Evolutionary conservation across 2,329 filamentous ascomycete species (phyloP).

Genomic region (Colletotrichum orchidophilum): DNA sequence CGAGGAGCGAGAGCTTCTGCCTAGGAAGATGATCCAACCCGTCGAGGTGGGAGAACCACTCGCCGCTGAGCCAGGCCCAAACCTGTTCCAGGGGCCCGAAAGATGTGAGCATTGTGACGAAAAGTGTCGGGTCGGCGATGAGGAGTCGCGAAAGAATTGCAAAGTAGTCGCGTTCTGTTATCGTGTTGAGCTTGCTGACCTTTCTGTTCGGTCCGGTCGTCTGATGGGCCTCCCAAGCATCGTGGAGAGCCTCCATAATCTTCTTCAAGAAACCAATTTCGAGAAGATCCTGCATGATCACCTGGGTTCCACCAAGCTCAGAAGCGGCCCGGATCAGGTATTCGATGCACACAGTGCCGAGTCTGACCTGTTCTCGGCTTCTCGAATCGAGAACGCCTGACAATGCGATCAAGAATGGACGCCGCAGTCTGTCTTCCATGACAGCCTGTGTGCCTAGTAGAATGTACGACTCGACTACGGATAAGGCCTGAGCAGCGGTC

Average conservation of each 20-base stretch:
- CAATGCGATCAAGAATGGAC: conserved; percentile 58
- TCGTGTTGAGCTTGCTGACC: conserved; percentile 73
- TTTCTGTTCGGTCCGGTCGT: conserved; percentile 83
- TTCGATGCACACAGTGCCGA: conserved; percentile 70
- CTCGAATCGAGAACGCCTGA: conserved; percentile 59
- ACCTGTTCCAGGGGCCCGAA: conserved; percentile 58
- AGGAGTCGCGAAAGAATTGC: conserved; percentile 82
- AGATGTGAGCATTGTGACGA: conserved; percentile 66
- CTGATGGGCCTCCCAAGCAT: conserved; percentile 78
- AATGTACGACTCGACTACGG: conserved; percentile 76
- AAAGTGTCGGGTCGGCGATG: conserved; percentile 74
- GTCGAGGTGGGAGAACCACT: conserved; percentile 77
- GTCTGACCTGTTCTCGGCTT: conserved; percentile 66
- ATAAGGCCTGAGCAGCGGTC: conserved; percentile 68
- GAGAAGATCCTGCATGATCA: conserved; percentile 73
- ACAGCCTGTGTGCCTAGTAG: conserved; percentile 75
- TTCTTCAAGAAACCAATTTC: conserved; percentile 69
- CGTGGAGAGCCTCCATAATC: conserved; percentile 72
- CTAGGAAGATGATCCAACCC: conserved; percentile 71
- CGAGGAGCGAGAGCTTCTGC: conserved; percentile 78
- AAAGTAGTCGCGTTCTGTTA: conserved; percentile 87
- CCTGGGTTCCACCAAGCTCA: conserved; percentile 68
- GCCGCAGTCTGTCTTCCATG: conserved; percentile 64
- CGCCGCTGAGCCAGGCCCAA: conserved; percentile 67
- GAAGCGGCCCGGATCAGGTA: conserved; percentile 71